A percentile compares a stretch with the other conserved stretches of the same genome.
These are phyloP conservation scores for Cymodocea nodosa DNA, from an alignment of 116 monocot species.

Conservation along the genomic window DNA sequence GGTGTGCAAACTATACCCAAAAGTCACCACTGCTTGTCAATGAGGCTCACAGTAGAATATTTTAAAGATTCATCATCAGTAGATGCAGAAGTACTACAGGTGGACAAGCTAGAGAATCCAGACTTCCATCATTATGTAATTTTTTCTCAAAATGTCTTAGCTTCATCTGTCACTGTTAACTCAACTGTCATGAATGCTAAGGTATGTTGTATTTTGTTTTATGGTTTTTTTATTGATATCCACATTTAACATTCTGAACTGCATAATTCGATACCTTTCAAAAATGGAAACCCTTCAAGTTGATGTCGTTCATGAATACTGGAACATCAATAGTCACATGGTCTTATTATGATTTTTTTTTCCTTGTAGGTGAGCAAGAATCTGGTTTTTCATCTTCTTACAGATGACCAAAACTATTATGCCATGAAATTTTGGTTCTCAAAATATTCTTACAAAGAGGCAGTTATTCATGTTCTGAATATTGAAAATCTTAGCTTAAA, in stretches of 20 bases:
- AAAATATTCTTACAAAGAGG: constrained; percentile 47
- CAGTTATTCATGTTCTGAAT: constrained; percentile 43
- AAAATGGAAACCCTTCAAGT: background rate
- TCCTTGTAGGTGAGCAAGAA: constrained; percentile 45
- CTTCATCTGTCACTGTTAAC: constrained; percentile 73
- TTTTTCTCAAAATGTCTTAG: constrained; percentile 67
- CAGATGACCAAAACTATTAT: constrained; percentile 58
- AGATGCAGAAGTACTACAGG: constrained; percentile 20
- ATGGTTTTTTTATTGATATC: background rate
- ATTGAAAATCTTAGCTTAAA: constrained; percentile 40
- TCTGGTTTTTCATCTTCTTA: constrained; percentile 71
- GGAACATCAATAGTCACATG: too few species aligned
- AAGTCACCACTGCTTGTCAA: constrained; percentile 77
- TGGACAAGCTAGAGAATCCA: constrained; percentile 32
- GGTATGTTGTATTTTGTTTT: constrained; percentile 23
- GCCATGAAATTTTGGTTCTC: constrained; percentile 84
- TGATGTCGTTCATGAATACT: too few species aligned
- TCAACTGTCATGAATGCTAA: constrained; percentile 76
- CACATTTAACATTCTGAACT: background rate
- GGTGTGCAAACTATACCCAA: constrained; percentile 93
- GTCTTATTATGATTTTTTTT: background rate
- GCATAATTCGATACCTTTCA: background rate
- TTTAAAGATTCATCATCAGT: constrained; percentile 32
- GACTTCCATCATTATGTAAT: constrained; percentile 55
- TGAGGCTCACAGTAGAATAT: constrained; percentile 88